These are phyloP conservation scores for Fragosphaeria purpurea DNA, from an alignment of 2,329 filamentous ascomycete genomes.

Conservation along the genomic window DNA sequence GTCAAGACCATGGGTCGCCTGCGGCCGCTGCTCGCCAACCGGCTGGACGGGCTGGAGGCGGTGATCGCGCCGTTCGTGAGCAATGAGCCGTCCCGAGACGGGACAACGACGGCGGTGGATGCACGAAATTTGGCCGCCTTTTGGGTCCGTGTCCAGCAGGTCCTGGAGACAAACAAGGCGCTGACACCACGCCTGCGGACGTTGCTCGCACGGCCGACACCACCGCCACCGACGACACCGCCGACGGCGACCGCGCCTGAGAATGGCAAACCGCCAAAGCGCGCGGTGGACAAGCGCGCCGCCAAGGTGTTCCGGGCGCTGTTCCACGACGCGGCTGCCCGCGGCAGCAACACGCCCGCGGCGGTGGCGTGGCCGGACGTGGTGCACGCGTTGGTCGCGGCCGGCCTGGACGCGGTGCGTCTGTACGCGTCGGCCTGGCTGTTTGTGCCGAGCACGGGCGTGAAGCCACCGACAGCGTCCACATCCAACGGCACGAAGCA, in stretches of 20 bases:
- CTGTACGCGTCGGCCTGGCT: constrained; percentile 12
- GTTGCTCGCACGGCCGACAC: background rate
- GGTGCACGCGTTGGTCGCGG: constrained; percentile 6
- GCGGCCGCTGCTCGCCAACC: constrained; percentile 6
- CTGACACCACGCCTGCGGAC: constrained; percentile 6
- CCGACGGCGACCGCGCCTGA: background rate
- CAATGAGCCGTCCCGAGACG: background rate
- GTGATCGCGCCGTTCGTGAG: background rate
- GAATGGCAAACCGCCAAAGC: background rate
- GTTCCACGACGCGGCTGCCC: constrained; percentile 5
- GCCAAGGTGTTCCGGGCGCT: constrained; percentile 10
- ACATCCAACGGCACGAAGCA: no score
- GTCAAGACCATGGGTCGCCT: constrained; percentile 6
- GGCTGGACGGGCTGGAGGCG: constrained; percentile 1
- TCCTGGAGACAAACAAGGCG: constrained; percentile 6
- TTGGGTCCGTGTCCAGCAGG: constrained; percentile 5
- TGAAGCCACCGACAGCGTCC: background rate
- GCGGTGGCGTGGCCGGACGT: constrained; percentile 9
- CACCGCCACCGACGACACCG: background rate
- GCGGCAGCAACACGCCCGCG: constrained; percentile 4
- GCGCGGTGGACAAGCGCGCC: constrained; percentile 5
- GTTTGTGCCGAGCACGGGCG: constrained; percentile 14
- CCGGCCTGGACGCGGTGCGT: constrained; percentile 3
- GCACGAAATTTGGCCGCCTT: constrained; percentile 3
- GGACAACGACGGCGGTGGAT: background rate